A percentile compares a stretch with the other conserved stretches of the same genome.
Evolutionary conservation across 352 stramenopile species (phyloP).

Genomic region (Phytophthora lateralis): DNA sequence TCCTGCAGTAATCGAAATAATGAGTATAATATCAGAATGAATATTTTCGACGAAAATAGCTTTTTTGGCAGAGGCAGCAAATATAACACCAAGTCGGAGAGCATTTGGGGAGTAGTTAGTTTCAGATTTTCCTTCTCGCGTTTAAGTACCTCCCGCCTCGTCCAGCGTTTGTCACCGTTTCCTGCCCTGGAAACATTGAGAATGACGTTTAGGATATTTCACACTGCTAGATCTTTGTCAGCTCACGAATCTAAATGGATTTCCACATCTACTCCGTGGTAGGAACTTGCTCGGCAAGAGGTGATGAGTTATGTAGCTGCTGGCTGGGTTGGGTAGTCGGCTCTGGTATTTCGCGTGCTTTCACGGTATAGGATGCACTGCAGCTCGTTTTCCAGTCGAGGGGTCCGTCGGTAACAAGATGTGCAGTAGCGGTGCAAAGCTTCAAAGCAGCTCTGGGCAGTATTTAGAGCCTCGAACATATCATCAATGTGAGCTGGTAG

Average conservation of each 20-base stretch:
- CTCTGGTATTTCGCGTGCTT: not conserved
- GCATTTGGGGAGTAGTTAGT: too few species aligned
- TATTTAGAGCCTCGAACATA: constrained; percentile 38
- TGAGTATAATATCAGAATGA: too few species aligned
- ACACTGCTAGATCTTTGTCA: not conserved
- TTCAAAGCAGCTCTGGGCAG: constrained; percentile 38
- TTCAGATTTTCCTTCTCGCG: too few species aligned
- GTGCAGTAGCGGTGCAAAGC: constrained; percentile 48
- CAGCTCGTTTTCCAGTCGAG: constrained; percentile 34
- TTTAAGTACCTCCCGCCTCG: too few species aligned
- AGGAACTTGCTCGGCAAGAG: not conserved
- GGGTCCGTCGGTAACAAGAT: constrained; percentile 37
- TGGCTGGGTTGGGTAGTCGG: not conserved
- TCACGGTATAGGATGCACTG: not conserved
- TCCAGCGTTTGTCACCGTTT: too few species aligned
- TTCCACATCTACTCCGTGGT: not conserved
- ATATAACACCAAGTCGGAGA: too few species aligned
- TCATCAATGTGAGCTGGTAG: constrained; percentile 6
- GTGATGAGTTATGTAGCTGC: not conserved
- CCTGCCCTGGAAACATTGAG: too few species aligned
- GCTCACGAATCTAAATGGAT: too few species aligned
- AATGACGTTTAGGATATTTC: too few species aligned
- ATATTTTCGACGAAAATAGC: too few species aligned
- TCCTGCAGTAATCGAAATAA: too few species aligned
- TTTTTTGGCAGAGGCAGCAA: too few species aligned